Evolutionary conservation across 2,329 filamentous ascomycete genomes (phyloP).

Genomic region (Lasiodiplodia sp.): DNA sequence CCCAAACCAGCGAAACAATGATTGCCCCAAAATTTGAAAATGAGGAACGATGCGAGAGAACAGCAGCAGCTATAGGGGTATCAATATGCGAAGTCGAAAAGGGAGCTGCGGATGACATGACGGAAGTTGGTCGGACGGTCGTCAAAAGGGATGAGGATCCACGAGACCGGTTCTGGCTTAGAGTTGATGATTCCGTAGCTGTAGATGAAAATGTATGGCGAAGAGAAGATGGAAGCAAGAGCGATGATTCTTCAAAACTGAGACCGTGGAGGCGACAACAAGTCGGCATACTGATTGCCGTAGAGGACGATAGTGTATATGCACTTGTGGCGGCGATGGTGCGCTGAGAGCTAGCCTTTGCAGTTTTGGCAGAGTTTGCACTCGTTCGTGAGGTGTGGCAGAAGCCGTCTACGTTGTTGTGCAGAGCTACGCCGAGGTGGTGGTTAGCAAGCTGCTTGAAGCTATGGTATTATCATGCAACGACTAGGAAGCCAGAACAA

Average conservation of each 20-base stretch:
- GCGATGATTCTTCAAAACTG: not conserved
- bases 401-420: not conserved
- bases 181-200: not conserved
- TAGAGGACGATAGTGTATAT: not conserved
- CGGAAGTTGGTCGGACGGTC: not conserved
- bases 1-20: not conserved
- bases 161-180: not conserved
- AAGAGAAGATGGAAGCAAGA: not conserved
- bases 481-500: not conserved
- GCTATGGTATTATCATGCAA: too few relatives aligned
- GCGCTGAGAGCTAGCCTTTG: not conserved
- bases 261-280: not conserved
- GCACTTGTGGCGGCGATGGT: not conserved
- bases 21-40: not conserved
- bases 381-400: not conserved
- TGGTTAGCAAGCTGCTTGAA: not conserved
- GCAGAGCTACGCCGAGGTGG: not conserved
- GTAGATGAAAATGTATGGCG: not conserved
- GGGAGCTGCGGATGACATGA: not conserved
- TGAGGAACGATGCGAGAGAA: not conserved
- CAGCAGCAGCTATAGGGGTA: not conserved
- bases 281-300: not conserved
- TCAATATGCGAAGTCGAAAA: not conserved
- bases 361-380: not conserved
- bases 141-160: not conserved